These are phyloP conservation scores for Pezicula neosporulosa DNA, from an alignment of 2,329 filamentous ascomycete genomes.

Conservation along the genomic window DNA sequence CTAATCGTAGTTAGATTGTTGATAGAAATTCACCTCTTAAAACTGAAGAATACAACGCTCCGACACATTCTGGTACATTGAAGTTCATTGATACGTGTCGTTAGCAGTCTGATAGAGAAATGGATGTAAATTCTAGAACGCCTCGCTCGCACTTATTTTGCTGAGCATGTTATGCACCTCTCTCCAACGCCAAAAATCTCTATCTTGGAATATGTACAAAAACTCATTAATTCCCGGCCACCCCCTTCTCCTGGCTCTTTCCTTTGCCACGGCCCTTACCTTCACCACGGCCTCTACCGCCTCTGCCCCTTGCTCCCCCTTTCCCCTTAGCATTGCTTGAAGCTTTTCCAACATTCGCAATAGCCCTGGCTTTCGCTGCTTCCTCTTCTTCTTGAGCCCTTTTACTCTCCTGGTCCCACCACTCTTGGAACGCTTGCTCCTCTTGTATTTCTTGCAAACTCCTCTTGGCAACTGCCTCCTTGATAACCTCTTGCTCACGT, in stretches of 20 bases:
- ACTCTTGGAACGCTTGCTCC: constrained; percentile 94
- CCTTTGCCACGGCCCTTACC: constrained; percentile 11
- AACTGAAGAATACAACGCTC: no score
- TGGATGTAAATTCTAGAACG: no score
- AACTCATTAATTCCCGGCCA: not conserved
- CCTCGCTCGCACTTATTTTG: no score
- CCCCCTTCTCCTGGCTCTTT: constrained; percentile 2
- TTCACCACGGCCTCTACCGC: constrained; percentile 11
- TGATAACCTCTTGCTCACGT: constrained; percentile 76
- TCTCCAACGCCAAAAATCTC: not conserved
- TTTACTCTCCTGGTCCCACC: constrained; percentile 86
- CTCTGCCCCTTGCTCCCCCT: constrained; percentile 11
- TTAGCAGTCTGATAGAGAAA: no score
- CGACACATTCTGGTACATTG: no score
- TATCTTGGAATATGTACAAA: not conserved
- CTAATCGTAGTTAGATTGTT: no score
- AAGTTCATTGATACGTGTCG: no score
- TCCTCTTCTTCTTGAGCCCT: constrained; percentile 55
- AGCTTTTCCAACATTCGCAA: constrained; percentile 20
- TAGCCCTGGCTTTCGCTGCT: constrained; percentile 15
- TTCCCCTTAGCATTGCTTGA: constrained; percentile 13
- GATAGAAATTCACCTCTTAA: no score
- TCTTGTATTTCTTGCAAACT: constrained; percentile 93
- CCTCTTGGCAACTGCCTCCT: constrained; percentile 81
- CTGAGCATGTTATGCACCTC: not conserved